A percentile compares a stretch with the other conserved stretches of the same genome.
These are phyloP conservation scores for Moesziomyces globuligerus DNA, from an alignment of 1,284 basidiomycete genomes.

Conservation along the genomic window DNA sequence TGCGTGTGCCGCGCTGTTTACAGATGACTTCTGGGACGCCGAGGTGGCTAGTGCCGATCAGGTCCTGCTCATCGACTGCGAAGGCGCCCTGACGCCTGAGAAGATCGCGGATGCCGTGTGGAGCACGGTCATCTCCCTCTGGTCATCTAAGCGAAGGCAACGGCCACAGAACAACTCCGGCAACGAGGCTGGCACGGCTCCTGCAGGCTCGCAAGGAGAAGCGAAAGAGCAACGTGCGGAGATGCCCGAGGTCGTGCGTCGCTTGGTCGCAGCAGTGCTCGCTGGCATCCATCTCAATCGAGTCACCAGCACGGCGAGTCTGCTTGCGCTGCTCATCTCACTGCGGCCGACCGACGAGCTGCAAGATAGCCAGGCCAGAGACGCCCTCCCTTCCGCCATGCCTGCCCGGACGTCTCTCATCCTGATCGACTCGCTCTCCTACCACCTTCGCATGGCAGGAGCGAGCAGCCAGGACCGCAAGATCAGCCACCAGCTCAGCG, in stretches of 20 bases:
- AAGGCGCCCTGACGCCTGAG: slow-evolving; percentile 39
- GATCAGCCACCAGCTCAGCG: slow-evolving; percentile 9
- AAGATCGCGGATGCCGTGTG: slow-evolving; percentile 30
- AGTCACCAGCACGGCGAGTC: slow-evolving; percentile 23
- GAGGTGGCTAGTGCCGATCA: slow-evolving; percentile 35
- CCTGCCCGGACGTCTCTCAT: slow-evolving; percentile 30
- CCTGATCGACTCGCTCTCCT: slow-evolving; percentile 42
- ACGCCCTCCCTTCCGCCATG: slow-evolving; percentile 11
- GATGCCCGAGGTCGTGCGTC: slow-evolving; percentile 38
- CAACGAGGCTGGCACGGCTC: neutral
- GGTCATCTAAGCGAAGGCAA: slow-evolving; percentile 5
- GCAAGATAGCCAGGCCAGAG: neutral
- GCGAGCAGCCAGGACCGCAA: slow-evolving; percentile 32
- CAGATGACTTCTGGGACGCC: slow-evolving; percentile 47
- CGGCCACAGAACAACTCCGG: neutral
- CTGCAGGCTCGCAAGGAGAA: neutral
- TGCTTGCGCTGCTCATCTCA: slow-evolving; percentile 27
- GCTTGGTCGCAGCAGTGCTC: slow-evolving; percentile 28
- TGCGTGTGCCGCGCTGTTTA: slow-evolving; percentile 6
- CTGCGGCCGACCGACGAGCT: slow-evolving; percentile 31
- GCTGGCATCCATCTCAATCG: slow-evolving; percentile 33
- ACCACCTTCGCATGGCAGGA: slow-evolving; percentile 24
- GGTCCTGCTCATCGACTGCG: slow-evolving; percentile 38
- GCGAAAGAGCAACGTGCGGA: slow-evolving; percentile 9
- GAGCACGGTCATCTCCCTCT: slow-evolving; percentile 15